Percentiles rank a stretch among this genome's conserved stretches.
These are phyloP conservation scores for Amphibolis antarctica DNA, from an alignment of 106 monocot species.

Conservation along the genomic window DNA sequence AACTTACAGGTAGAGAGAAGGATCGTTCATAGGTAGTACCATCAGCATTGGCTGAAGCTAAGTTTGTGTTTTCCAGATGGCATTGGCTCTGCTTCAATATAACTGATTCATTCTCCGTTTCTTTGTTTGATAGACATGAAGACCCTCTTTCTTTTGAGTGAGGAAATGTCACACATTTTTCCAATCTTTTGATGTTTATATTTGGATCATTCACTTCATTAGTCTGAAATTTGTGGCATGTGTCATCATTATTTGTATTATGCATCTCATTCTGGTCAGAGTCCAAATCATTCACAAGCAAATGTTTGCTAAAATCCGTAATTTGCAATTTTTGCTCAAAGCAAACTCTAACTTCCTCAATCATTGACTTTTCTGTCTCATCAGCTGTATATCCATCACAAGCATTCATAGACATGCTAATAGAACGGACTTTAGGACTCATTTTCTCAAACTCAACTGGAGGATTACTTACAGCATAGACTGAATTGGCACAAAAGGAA, in stretches of 20 bases:
- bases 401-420: not conserved
- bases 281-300: not conserved
- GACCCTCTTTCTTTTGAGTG: not conserved
- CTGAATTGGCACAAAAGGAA: not conserved
- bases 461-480: not conserved
- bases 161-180: conserved; percentile 1
- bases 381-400: not conserved
- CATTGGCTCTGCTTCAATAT: not conserved
- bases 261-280: not conserved
- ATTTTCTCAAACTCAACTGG: not conserved
- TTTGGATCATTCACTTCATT: not conserved
- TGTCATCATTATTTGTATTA: not conserved
- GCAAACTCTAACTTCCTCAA: not conserved
- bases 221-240: not conserved
- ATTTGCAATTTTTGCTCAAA: not conserved
- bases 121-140: not conserved
- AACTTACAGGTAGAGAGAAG: conserved; percentile 3
- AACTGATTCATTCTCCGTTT: not conserved
- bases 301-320: not conserved
- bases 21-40: not conserved
- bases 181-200: not conserved
- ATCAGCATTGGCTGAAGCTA: not conserved
- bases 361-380: not conserved
- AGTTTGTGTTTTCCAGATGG: not conserved
- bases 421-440: not conserved